Percentiles rank a stretch among this genome's conserved stretches.
Conservation (phyloP, 768 basidiomycete genomes). For the Tephrocybe sp. region DNA sequence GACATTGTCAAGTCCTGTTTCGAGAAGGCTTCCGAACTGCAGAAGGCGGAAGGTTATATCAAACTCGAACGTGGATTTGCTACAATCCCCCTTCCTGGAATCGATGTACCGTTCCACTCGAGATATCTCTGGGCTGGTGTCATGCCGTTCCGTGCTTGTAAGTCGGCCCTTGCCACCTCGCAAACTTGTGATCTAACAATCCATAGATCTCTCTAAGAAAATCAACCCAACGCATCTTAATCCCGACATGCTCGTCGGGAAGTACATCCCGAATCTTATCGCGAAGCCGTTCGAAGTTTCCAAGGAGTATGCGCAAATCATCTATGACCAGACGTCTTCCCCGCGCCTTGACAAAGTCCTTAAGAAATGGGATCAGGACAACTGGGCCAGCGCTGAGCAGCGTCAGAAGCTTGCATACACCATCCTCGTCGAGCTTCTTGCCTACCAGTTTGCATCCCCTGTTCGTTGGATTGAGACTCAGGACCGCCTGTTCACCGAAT, state of each 20-base stretch:
- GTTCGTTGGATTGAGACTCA: conserved; percentile 99
- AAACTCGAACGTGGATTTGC: conserved; percentile 96
- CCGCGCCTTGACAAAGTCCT: conserved; percentile 95
- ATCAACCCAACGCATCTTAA: conserved; percentile 89
- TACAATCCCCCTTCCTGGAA: conserved; percentile 92
- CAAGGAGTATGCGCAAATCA: conserved; percentile 87
- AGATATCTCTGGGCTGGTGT: conserved; percentile 99
- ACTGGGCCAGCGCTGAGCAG: conserved; percentile 78
- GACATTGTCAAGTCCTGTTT: conserved; percentile 88
- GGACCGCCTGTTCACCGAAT: conserved; percentile 85
- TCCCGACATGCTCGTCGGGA: conserved; percentile 90
- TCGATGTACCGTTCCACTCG: conserved; percentile 99
- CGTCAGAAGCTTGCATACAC: conserved; percentile 94
- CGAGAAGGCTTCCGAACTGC: conserved; percentile 71
- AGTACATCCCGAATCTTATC: conserved; percentile 97
- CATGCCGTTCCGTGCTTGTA: conserved; percentile 94
- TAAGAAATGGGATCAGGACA: conserved; percentile 88
- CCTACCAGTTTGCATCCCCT: conserved; percentile 98
- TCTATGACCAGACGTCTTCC: conserved; percentile 95
- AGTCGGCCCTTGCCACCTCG: conserved; percentile 29
- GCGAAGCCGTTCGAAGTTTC: conserved; percentile 84
- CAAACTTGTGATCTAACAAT: not conserved
- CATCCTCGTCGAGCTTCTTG: conserved; percentile 93
- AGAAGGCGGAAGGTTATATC: conserved; percentile 83
- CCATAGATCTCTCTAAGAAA: conserved; percentile 91